Conservation (phyloP, 495 filamentous ascomycete genomes). For the Trichoderma gamsii region DNA sequence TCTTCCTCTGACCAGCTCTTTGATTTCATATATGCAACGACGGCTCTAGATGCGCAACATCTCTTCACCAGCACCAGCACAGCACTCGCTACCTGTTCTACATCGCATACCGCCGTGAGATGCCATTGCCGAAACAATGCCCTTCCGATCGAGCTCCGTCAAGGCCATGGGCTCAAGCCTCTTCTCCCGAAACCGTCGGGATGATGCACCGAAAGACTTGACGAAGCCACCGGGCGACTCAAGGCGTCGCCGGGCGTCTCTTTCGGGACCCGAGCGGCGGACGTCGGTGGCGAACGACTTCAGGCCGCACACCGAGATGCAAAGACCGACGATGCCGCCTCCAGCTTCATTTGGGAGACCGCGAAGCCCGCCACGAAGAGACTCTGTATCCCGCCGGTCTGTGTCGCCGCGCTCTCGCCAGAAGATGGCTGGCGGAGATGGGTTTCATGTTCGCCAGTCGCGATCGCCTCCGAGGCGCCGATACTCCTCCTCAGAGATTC, state of each 20-base stretch:
- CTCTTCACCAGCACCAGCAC: neutral
- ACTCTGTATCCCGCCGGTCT: neutral
- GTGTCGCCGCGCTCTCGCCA: constrained; percentile 5
- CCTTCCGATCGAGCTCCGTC: constrained; percentile 9
- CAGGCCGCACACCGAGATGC: neutral
- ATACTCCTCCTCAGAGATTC: neutral
- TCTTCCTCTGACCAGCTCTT: neutral
- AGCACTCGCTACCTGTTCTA: too few species aligned
- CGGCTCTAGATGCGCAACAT: neutral
- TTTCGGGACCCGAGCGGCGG: neutral
- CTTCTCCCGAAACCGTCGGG: constrained; percentile 10
- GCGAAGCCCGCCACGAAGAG: constrained; percentile 5
- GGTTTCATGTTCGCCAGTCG: neutral
- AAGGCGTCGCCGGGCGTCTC: neutral
- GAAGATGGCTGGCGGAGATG: neutral
- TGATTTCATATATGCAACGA: neutral
- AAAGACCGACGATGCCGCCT: neutral
- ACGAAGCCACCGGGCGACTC: neutral
- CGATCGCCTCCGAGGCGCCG: constrained; percentile 1
- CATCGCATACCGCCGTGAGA: neutral
- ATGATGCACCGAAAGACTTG: neutral
- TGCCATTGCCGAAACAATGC: neutral
- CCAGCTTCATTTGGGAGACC: neutral
- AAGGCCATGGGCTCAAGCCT: constrained; percentile 11
- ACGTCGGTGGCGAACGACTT: neutral